phyloP scores from a whole-genome alignment of 1,284 basidiomycete genomes.

The Moesziomyces antarcticus region DNA sequence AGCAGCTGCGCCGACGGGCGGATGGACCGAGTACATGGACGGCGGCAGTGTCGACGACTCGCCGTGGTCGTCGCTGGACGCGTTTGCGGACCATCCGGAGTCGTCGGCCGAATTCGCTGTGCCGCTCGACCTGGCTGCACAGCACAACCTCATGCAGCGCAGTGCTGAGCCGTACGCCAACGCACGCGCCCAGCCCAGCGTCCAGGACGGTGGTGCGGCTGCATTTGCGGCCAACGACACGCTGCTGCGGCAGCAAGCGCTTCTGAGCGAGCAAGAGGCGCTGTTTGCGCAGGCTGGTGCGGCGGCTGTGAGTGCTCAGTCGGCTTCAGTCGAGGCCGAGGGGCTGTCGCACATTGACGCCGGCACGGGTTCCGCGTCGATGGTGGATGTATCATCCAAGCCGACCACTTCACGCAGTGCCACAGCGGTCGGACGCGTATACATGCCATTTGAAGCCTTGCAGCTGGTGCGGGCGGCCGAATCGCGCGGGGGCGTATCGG shows the following conservation, averaged over 20 bases:
- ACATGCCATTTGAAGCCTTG: constrained; percentile 76
- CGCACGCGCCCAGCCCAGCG: constrained; percentile 3
- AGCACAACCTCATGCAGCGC: constrained; percentile 20
- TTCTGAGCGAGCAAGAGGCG: constrained; percentile 19
- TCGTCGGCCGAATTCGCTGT: constrained; percentile 36
- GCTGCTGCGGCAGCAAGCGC: constrained; percentile 18
- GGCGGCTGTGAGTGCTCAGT: constrained; percentile 7
- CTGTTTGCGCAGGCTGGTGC: constrained; percentile 41
- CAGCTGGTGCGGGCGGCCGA: constrained; percentile 70
- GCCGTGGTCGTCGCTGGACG: constrained; percentile 57
- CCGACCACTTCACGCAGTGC: constrained; percentile 76
- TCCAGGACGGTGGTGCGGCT: background rate
- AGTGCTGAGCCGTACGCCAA: background rate
- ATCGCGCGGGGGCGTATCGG: constrained; percentile 68
- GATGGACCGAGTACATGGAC: constrained; percentile 57
- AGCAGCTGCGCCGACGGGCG: background rate
- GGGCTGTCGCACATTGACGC: constrained; percentile 76
- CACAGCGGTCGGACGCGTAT: constrained; percentile 81
- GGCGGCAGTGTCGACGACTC: constrained; percentile 32
- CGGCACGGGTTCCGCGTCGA: constrained; percentile 75
- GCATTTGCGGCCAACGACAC: constrained; percentile 28
- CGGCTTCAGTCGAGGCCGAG: constrained; percentile 1
- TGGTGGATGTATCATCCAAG: constrained; percentile 84
- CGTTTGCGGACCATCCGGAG: constrained; percentile 50
- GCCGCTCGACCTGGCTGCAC: constrained; percentile 19